Base-by-base conservation (phyloP, 176 grass and related monocot species). In the Aechmea fasciata region DNA sequence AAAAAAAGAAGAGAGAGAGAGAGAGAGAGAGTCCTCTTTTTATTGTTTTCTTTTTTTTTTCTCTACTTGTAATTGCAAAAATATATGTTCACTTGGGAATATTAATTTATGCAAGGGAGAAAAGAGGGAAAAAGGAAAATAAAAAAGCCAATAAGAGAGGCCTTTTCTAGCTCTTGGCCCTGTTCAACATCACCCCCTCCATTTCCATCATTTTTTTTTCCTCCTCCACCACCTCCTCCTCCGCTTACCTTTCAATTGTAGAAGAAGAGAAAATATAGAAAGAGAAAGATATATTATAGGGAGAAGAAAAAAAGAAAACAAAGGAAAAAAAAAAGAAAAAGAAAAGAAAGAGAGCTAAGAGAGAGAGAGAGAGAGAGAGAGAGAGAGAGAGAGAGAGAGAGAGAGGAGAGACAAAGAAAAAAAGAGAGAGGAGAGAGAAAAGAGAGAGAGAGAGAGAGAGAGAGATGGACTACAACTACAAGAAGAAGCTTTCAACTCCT, bases 231-330 rank as follows among this genome's bases (percentile, higher is more conserved):
- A 86, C 51, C 74, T 71, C 67, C 78, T 84, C 82, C 72, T 81
- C 65, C 70, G 86, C 84, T 84, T 84, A 73, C 82, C 78, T 90
- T 93, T 90, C 89, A 52, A 99, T 99, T 90, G 89, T 86, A 87
- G 79, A 81, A 67, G 76, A 66, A 41, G 29, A 22, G 10, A 68
- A 47, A 81, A 84, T 59, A 76, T 64, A 64, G 55, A 48, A 22
- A 72, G 82, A 28, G 29, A 33, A 0, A 33, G 2, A 29, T 0
- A 29, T n/a, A n/a, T n/a, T 2, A 29, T 2, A 29, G 1, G 3
- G 28, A 29, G 28, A 29, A 3, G 3, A 3, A 29, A 4, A 3
- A 33, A 33, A 5, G 29, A 6, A 6, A 33, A 84, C 54, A 88
- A 84, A 48, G 68, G 65, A 50, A 24, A 72, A 26, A 15, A 57